A percentile compares a stretch with the other conserved stretches of the same genome.
Conservation (phyloP, 371 early-diverging fungal species). For the Coemansia sp. region DNA sequence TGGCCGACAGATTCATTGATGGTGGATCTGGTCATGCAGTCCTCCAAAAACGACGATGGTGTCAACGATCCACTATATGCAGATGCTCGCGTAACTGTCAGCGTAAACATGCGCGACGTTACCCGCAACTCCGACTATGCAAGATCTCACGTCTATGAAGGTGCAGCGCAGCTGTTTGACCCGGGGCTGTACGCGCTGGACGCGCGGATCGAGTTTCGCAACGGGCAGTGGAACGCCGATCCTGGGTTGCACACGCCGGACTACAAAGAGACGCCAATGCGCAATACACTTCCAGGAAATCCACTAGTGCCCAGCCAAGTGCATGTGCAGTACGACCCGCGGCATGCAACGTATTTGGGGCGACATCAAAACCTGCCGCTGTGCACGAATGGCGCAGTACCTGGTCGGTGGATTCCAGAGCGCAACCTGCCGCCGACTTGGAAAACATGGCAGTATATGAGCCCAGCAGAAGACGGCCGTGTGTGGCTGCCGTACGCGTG, state of each 20-base stretch:
- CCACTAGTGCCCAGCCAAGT: neutral
- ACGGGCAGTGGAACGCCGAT: conserved; percentile 33
- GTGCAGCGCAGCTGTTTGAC: conserved; percentile 26
- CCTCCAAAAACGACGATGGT: neutral
- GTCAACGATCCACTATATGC: conserved; percentile 13
- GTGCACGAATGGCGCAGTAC: conserved; percentile 8
- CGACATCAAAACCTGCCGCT: conserved; percentile 29
- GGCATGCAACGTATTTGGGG: conserved; percentile 20
- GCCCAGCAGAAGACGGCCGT: conserved; percentile 24
- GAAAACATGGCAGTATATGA: conserved; percentile 14
- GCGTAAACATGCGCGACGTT: conserved; percentile 5
- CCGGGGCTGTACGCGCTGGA: conserved; percentile 27
- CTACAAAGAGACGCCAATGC: conserved; percentile 15
- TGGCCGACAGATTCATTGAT: conserved; percentile 33
- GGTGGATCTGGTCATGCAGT: conserved; percentile 20
- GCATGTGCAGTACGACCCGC: neutral
- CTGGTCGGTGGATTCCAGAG: conserved; percentile 33
- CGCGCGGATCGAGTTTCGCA: conserved; percentile 25
- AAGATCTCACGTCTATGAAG: conserved; percentile 15
- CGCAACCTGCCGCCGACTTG: conserved; percentile 10
- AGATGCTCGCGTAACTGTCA: conserved; percentile 17
- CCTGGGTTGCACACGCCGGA: conserved; percentile 6
- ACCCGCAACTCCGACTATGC: neutral
- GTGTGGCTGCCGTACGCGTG: conserved; percentile 40
- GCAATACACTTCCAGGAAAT: neutral